These are phyloP conservation scores for Orbilia brochopaga DNA, from an alignment of 2,329 filamentous ascomycete genomes.

Conservation along the genomic window DNA sequence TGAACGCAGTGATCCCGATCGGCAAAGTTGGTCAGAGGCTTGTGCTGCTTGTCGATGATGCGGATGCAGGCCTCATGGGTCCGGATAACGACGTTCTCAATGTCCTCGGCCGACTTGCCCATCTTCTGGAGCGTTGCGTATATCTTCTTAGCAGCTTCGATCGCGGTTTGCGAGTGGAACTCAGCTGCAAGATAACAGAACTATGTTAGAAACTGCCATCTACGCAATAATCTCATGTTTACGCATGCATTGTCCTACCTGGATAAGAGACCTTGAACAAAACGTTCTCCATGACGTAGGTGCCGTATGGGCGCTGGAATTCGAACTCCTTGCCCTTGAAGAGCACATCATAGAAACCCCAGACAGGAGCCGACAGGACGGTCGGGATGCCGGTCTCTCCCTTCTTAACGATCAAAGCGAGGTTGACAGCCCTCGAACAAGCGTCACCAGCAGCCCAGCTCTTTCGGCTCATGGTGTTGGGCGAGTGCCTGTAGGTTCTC, in stretches of 20 bases:
- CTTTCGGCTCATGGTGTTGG: slow-evolving; percentile 99
- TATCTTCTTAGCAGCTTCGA: slow-evolving; percentile 90
- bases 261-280: slow-evolving; percentile 99
- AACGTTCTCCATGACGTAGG: slow-evolving; percentile 99
- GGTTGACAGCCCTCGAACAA: slow-evolving; percentile 91
- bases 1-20: slow-evolving; percentile 99
- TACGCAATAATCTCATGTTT: not conserved
- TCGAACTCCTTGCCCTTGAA: slow-evolving; percentile 96
- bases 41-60: slow-evolving; percentile 99
- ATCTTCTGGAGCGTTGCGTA: slow-evolving; percentile 78
- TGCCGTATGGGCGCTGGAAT: slow-evolving; percentile 95
- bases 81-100: slow-evolving; percentile 89
- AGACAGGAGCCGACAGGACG: slow-evolving; percentile 86
- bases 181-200: slow-evolving; percentile 67
- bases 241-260: slow-evolving; percentile 63
- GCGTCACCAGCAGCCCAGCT: slow-evolving; percentile 98
- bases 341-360: slow-evolving; percentile 98
- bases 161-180: slow-evolving; percentile 98
- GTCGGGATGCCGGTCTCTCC: slow-evolving; percentile 84
- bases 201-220: slow-evolving; percentile 41
- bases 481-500: slow-evolving; percentile 94
- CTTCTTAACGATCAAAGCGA: slow-evolving; percentile 86
- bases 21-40: slow-evolving; percentile 99
- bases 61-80: slow-evolving; percentile 98
- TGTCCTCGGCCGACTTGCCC: slow-evolving; percentile 91